phyloP scores from a whole-genome alignment of 2,329 filamentous ascomycete species.

The Lojkania enalia region DNA sequence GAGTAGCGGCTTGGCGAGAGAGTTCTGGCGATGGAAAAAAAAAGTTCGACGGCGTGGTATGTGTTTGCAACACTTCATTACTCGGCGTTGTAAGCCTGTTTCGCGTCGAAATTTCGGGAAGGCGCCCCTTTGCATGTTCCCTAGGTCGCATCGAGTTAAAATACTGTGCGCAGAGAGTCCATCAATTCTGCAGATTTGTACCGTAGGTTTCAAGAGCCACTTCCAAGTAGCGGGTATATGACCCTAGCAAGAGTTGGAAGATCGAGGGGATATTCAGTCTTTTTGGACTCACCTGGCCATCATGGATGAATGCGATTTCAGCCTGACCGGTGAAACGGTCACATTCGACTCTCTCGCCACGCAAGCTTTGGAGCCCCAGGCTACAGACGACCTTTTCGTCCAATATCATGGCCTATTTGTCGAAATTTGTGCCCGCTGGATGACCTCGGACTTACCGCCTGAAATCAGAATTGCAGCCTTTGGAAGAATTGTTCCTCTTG shows the following conservation, averaged over 20 bases:
- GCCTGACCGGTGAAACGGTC: slow-evolving; percentile 28
- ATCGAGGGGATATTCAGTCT: too few species aligned
- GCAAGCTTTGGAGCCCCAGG: slow-evolving; percentile 61
- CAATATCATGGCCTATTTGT: slow-evolving; percentile 76
- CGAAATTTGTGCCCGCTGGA: slow-evolving; percentile 83
- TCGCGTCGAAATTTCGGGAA: slow-evolving; percentile 43
- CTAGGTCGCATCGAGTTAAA: too few species aligned
- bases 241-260: too few species aligned
- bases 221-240: too few species aligned
- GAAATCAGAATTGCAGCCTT: slow-evolving; percentile 66
- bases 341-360: slow-evolving; percentile 32
- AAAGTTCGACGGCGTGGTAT: too few species aligned
- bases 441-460: slow-evolving; percentile 49
- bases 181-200: too few species aligned
- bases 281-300: slow-evolving; percentile 14
- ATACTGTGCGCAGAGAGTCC: too few species aligned
- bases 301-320: slow-evolving; percentile 23
- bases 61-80: too few species aligned
- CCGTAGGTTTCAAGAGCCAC: too few species aligned
- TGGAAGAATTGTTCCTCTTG: slow-evolving; percentile 78
- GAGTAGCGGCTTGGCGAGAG: slow-evolving; percentile 29
- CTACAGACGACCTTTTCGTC: slow-evolving; percentile 73
- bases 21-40: slow-evolving; percentile 9
- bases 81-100: slow-evolving; percentile 17
- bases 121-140: slow-evolving; percentile 29